These are phyloP conservation scores for Puccinia polysora DNA, from an alignment of 1,284 basidiomycete genomes.

Conservation along the genomic window DNA sequence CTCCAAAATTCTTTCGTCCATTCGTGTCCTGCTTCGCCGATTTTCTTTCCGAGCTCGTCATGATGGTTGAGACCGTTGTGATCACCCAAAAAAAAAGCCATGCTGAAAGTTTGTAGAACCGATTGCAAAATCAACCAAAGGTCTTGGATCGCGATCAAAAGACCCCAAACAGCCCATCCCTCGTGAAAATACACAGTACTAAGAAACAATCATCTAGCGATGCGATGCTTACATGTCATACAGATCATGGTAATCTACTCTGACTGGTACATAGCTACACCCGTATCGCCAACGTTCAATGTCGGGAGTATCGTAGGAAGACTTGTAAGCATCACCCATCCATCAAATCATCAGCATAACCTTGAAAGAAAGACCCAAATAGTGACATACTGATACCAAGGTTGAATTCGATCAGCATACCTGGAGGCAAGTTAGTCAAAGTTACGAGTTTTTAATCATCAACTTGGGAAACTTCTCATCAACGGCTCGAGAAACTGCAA, in stretches of 20 bases:
- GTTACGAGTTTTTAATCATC: too few species aligned
- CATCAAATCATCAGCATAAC: too few species aligned
- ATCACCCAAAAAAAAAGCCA: constrained; percentile 56
- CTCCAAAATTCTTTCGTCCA: constrained; percentile 54
- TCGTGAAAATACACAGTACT: too few species aligned
- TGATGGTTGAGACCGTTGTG: constrained; percentile 53
- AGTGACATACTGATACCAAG: constrained; percentile 50
- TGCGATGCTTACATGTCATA: constrained; percentile 48
- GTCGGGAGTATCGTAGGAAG: too few species aligned
- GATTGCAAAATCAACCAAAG: background rate
- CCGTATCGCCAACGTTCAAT: background rate
- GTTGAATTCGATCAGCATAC: constrained; percentile 50
- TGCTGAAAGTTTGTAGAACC: too few species aligned
- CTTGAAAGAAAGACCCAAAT: too few species aligned
- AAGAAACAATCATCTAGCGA: constrained; percentile 39
- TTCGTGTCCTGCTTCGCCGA: constrained; percentile 53
- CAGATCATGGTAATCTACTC: too few species aligned
- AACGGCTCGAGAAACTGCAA: too few species aligned
- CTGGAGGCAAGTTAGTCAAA: too few species aligned
- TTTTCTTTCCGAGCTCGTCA: constrained; percentile 54
- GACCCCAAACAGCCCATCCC: background rate
- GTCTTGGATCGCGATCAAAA: background rate
- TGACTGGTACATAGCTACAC: constrained; percentile 49
- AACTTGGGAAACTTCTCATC: too few species aligned
- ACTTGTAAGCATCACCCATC: too few species aligned